Percentiles rank a stretch among this genome's conserved stretches.
These are phyloP conservation scores for Cladophialophora immunda DNA, from an alignment of 2,329 filamentous ascomycete species.

Conservation along the genomic window DNA sequence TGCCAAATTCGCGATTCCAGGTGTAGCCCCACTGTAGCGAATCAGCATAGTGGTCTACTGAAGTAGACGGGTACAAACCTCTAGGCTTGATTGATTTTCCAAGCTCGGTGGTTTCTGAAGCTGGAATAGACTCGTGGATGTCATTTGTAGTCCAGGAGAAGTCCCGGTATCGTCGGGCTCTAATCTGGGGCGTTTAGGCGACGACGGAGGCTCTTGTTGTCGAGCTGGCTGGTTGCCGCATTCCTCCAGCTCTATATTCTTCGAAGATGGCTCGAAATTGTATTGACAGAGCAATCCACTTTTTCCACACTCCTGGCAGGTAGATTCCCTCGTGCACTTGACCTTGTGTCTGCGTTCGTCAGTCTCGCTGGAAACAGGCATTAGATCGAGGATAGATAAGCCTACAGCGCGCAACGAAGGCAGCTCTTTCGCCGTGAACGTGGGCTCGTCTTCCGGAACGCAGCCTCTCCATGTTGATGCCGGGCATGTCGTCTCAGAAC, in stretches of 20 bases:
- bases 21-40: neutral
- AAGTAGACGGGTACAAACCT: neutral
- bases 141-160: neutral
- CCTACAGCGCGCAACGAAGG: constrained; percentile 9
- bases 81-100: neutral
- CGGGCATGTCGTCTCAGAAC: constrained; percentile 1
- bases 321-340: constrained; percentile 7
- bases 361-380: neutral
- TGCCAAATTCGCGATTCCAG: neutral
- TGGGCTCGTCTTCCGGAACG: neutral
- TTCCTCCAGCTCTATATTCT: neutral
- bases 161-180: neutral
- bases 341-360: constrained; percentile 6
- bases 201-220: neutral
- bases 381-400: neutral
- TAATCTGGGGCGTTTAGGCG: neutral
- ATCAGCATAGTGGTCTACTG: neutral
- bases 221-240: neutral
- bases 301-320: constrained; percentile 4
- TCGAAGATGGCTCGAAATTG: neutral
- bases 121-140: neutral
- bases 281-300: constrained; percentile 12
- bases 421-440: constrained; percentile 9
- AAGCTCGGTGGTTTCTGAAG: neutral
- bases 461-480: constrained; percentile 8